Conservation (phyloP, 352 stramenopile genomes). For the Globisporangium emineosum region DNA sequence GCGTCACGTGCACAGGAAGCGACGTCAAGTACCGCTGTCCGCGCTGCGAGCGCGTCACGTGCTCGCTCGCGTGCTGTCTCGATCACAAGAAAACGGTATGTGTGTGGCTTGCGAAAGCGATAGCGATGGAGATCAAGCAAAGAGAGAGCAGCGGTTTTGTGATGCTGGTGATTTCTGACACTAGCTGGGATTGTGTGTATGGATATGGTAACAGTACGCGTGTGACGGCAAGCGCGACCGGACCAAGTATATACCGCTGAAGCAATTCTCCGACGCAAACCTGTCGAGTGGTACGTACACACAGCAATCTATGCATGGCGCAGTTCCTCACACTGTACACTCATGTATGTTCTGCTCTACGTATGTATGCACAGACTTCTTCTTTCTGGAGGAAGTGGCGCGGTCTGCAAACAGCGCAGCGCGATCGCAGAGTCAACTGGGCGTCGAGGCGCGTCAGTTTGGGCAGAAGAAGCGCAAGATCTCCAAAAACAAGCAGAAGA, state of each 20-base stretch:
- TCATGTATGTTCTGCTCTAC: no score
- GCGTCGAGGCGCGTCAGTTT: constrained; percentile 29
- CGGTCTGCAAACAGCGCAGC: constrained; percentile 52
- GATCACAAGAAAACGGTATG: constrained; percentile 76
- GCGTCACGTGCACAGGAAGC: constrained; percentile 37
- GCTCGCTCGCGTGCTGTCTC: constrained; percentile 73
- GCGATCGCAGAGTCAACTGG: constrained; percentile 38
- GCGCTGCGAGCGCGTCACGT: constrained; percentile 80
- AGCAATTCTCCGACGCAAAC: constrained; percentile 74
- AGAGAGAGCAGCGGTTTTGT: no score
- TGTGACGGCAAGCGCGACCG: constrained; percentile 83
- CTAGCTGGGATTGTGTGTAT: constrained; percentile 9
- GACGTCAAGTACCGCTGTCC: constrained; percentile 86
- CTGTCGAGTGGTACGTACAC: constrained; percentile 56
- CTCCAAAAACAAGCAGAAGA: constrained; percentile 2
- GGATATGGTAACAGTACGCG: constrained; percentile 38
- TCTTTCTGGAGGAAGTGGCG: constrained; percentile 70
- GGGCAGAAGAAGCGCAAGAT: constrained; percentile 30
- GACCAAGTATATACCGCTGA: constrained; percentile 72
- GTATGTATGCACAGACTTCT: constrained; percentile 45
- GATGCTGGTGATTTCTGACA: no score
- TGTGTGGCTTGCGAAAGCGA: background rate
- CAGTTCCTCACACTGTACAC: no score
- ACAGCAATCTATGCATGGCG: no score
- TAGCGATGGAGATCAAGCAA: no score